Evolutionary conservation across 208 protist species (phyloP).

Genomic region (Hexamita inflata): DNA sequence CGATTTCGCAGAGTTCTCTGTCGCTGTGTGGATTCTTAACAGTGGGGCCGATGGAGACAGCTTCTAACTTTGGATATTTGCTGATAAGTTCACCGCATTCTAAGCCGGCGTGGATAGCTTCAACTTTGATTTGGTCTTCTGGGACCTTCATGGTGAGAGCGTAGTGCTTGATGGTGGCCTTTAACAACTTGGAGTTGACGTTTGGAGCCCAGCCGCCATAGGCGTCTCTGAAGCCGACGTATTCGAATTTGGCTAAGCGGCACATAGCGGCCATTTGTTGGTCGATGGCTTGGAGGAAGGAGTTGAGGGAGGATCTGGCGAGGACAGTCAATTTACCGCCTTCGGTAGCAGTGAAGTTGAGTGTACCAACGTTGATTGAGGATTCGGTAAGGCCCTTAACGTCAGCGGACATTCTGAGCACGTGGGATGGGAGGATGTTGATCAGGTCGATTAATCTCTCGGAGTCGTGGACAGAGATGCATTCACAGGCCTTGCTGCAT

Average conservation of each 20-base stretch:
- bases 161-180: not conserved
- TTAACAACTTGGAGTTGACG: conserved; percentile 17
- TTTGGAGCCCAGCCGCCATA: conserved; percentile 34
- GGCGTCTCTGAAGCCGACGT: not conserved
- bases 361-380: conserved; percentile 28
- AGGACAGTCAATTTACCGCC: not conserved
- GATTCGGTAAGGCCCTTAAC: conserved; percentile 28
- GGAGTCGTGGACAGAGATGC: not conserved
- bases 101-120: conserved; percentile 39
- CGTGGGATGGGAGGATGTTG: not conserved
- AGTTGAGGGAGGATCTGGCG: conserved; percentile 12
- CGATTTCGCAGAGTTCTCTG: not conserved
- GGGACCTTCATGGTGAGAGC: not conserved
- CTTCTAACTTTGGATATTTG: conserved; percentile 28
- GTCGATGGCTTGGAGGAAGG: conserved; percentile 1
- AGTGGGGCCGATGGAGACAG: conserved; percentile 31
- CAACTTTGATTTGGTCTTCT: conserved; percentile 1
- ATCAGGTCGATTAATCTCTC: not conserved
- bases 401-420: conserved; percentile 25
- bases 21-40: conserved; percentile 32
- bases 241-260: conserved; percentile 16
- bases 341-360: not conserved
- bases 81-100: conserved; percentile 33
- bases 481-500: not conserved
- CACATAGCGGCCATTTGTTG: not conserved